Evolutionary conservation across 1,284 basidiomycete species (phyloP), one percentile per base, ranked within the genome.

Genomic region (Naganishia albida): DNA sequence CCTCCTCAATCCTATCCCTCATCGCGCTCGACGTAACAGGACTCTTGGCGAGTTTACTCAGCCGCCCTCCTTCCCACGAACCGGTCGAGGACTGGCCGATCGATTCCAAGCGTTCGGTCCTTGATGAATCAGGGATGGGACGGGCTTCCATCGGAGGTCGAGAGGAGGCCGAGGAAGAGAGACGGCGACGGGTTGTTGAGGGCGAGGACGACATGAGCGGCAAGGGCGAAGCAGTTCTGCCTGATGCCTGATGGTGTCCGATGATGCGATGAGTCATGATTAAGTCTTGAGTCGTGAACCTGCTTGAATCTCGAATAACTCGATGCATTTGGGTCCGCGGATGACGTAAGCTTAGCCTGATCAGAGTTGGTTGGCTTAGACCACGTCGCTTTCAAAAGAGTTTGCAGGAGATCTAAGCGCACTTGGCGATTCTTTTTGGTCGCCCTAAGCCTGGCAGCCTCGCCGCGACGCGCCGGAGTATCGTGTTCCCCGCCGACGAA

Each of bases 11-110:
- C 49, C 42, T 23, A n/a, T 54, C 60, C 8, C 26, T 38, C 60
- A 54, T 43, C 23, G 40, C 38, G 42, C 43, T 25, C 10, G 50
- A 12, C 3, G 50, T 23, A 0, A 23, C 50, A 13, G 51, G 60
- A 44, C 60, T 63, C 42, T 63, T 54, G 3, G 50, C 25, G 16
- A 63, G 50, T n/a, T 63, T 54, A 26, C 51, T 54, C 8, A 60
- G 34, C 34, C 57, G 39, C 39, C 57, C 57, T 34, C 57, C 57
- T 50, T 60, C 57, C 57, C 57, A 60, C 25, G 57, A 60, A 46
- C 57, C 57, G n/a, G 57, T 60, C 34, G 57, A 60, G 3, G 57
- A 60, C 34, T 60, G 57, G 38, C 57, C 57, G 57, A 60, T 60
- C 10, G 57, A 60, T 40, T 60, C 57, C 23, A 60, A 46, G 12